Percentiles rank a stretch among this genome's conserved stretches.
phyloP scores from a whole-genome alignment of 2,329 filamentous ascomycete species.

The Neofusicoccum cordaticola region DNA sequence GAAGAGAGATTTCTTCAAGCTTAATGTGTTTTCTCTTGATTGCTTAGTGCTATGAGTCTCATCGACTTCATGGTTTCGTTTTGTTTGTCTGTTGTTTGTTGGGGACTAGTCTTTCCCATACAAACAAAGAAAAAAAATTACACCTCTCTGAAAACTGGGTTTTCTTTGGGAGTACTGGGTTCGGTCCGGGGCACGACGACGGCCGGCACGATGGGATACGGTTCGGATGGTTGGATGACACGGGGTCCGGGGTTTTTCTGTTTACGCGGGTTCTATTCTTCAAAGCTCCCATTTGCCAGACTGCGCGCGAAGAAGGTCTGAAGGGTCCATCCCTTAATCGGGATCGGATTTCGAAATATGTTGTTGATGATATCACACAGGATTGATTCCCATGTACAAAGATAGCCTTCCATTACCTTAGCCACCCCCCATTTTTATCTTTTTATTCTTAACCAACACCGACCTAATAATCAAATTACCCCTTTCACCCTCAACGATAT shows the following conservation, averaged over 20 bases:
- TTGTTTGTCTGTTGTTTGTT: neutral
- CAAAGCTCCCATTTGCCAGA: neutral
- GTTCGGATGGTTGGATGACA: slow-evolving; percentile 5
- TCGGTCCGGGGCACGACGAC: neutral
- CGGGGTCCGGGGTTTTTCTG: neutral
- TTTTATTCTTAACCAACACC: neutral
- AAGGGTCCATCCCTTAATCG: neutral
- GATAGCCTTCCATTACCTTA: neutral
- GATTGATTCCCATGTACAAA: slow-evolving; percentile 11
- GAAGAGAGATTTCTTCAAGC: neutral
- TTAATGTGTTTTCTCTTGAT: neutral
- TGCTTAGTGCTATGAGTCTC: neutral
- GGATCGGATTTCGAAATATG: neutral
- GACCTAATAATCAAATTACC: neutral
- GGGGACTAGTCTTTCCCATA: neutral
- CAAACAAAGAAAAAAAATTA: neutral
- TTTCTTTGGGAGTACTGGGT: neutral
- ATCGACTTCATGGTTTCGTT: neutral
- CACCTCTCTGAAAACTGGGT: neutral
- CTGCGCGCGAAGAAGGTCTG: neutral
- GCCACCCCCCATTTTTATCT: neutral
- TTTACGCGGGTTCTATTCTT: neutral
- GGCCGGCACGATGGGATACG: neutral
- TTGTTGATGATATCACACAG: neutral
- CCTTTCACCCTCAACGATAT: neutral